Conservation (phyloP, 2,329 filamentous ascomycete species). For the Fusarium liriodendri region DNA sequence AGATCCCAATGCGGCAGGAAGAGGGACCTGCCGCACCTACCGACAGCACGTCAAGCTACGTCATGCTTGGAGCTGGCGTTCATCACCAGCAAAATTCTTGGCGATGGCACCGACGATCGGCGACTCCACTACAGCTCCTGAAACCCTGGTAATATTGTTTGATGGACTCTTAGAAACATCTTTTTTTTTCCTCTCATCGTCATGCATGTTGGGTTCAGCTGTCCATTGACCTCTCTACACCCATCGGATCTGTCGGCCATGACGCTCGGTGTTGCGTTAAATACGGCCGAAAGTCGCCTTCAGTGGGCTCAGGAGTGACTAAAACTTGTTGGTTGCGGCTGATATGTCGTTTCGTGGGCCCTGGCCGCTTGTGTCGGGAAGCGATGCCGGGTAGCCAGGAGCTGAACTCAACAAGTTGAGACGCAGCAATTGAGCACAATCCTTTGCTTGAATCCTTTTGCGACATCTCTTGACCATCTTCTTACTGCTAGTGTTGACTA, state of each 20-base stretch:
- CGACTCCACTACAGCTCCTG: slow-evolving; percentile 26
- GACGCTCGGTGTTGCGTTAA: slow-evolving; percentile 12
- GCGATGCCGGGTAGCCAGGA: slow-evolving; percentile 12
- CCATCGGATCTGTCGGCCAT: slow-evolving; percentile 26
- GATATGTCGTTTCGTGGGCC: slow-evolving; percentile 23
- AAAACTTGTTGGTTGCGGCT: slow-evolving; percentile 22
- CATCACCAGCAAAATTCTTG: slow-evolving; percentile 29
- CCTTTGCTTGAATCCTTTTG: neutral
- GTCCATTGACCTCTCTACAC: neutral
- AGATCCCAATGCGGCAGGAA: neutral
- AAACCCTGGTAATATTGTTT: slow-evolving; percentile 3
- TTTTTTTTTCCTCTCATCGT: neutral
- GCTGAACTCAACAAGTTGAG: slow-evolving; percentile 4
- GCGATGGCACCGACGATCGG: slow-evolving; percentile 32
- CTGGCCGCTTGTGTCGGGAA: slow-evolving; percentile 15
- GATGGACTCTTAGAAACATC: neutral
- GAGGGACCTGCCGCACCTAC: slow-evolving; percentile 1
- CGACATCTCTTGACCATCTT: slow-evolving; percentile 7
- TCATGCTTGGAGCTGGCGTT: slow-evolving; percentile 26
- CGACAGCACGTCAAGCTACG: slow-evolving; percentile 12
- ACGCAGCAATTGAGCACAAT: neutral
- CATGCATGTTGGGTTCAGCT: slow-evolving; percentile 3
- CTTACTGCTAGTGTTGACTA: slow-evolving; percentile 10
- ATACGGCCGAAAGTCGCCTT: slow-evolving; percentile 23
- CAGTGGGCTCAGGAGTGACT: slow-evolving; percentile 3